Evolutionary conservation across 805 yeast species (phyloP).

Genomic region (Myxozyma vanderwaltii): DNA sequence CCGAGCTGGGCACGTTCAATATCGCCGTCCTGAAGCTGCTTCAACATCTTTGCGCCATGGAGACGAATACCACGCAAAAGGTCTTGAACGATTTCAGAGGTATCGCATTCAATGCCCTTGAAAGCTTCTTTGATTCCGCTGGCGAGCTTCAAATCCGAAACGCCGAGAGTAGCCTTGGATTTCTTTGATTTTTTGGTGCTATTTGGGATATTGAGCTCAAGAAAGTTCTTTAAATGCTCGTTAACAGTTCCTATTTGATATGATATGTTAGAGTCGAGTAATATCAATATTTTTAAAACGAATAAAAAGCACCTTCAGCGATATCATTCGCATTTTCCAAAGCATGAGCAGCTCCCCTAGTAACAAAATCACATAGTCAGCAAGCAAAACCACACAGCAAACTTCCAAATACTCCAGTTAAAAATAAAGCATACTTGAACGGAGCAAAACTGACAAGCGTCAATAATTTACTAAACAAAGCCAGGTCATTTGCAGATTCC

Average conservation of each 20-base stretch:
- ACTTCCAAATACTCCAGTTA: background rate
- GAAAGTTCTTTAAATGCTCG: conserved; percentile 83
- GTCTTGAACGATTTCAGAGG: conserved; percentile 93
- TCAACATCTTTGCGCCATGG: conserved; percentile 84
- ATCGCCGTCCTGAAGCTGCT: conserved; percentile 92
- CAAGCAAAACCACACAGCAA: background rate
- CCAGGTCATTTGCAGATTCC: conserved; percentile 81
- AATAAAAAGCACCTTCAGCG: conserved; percentile 85
- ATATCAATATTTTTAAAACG: no score
- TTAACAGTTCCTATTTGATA: conserved; percentile 58
- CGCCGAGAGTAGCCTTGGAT: conserved; percentile 72
- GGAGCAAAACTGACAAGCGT: conserved; percentile 96
- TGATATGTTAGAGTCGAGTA: background rate
- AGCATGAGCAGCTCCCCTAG: conserved; percentile 95
- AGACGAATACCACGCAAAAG: conserved; percentile 91
- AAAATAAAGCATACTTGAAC: conserved; percentile 55
- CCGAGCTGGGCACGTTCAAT: conserved; percentile 98
- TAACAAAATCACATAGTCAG: no score
- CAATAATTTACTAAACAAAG: conserved; percentile 85
- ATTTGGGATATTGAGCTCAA: conserved; percentile 90
- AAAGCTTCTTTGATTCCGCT: conserved; percentile 91
- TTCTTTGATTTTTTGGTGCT: conserved; percentile 56
- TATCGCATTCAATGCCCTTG: conserved; percentile 85
- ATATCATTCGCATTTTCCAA: conserved; percentile 97
- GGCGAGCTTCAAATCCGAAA: conserved; percentile 92